Conservation (phyloP, 78 protist species). For the slime mould (Dictyostelium discoideum) region dicty_2.7 NC_007088.5:6781501-6782000, state of each 20-base stretch:
- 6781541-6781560: neutral
- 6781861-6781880: neutral
- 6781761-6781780: conserved; percentile 29
- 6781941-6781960: neutral
- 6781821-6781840: neutral
- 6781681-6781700: neutral
- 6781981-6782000: neutral
- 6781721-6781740: neutral
- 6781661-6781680: neutral
- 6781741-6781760: neutral
- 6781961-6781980: neutral
- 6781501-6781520: conserved; percentile 1
- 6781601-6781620: neutral
- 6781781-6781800: neutral
- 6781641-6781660: neutral
- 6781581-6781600: conserved; percentile 2
- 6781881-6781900: neutral
- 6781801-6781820: neutral
- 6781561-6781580: neutral
- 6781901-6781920: neutral
- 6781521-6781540: neutral
- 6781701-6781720: neutral
- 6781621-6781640: conserved; percentile 35
- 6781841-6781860: neutral
- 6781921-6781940: neutral